These are phyloP conservation scores for Trypanosoma theileri DNA, from an alignment of 208 protist species.

Conservation along the genomic window DNA sequence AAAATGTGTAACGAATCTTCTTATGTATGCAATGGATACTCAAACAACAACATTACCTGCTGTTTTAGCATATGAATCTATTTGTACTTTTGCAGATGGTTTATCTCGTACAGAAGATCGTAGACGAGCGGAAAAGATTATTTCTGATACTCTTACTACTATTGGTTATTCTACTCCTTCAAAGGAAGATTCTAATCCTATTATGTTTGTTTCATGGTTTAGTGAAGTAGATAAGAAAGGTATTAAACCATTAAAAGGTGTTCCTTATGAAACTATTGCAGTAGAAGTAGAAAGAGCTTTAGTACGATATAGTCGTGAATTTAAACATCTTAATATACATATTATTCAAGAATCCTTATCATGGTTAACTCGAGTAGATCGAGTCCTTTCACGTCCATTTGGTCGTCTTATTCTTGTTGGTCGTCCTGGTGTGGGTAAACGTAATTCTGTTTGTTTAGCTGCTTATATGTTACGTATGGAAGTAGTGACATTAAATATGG, in stretches of 20 bases:
- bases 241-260: constrained; percentile 52
- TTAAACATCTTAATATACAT: constrained; percentile 88
- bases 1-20: constrained; percentile 88
- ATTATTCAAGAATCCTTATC: constrained; percentile 92
- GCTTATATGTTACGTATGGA: constrained; percentile 88
- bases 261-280: constrained; percentile 66
- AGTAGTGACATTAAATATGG: constrained; percentile 89
- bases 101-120: constrained; percentile 85
- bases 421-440: constrained; percentile 87
- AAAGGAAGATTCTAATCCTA: constrained; percentile 74
- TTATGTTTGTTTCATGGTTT: constrained; percentile 90
- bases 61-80: constrained; percentile 92
- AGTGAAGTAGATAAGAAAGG: constrained; percentile 36
- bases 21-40: constrained; percentile 92
- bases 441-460: constrained; percentile 80
- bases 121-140: constrained; percentile 57
- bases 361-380: constrained; percentile 89
- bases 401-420: constrained; percentile 94
- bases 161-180: constrained; percentile 80
- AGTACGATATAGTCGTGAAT: constrained; percentile 95
- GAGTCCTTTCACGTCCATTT: constrained; percentile 78
- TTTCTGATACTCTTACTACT: constrained; percentile 79
- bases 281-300: constrained; percentile 83
- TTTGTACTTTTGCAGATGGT: constrained; percentile 93
- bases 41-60: constrained; percentile 88